Evolutionary conservation across 371 early-diverging fungal species (phyloP).

Genomic region (Mortierella sp.): DNA sequence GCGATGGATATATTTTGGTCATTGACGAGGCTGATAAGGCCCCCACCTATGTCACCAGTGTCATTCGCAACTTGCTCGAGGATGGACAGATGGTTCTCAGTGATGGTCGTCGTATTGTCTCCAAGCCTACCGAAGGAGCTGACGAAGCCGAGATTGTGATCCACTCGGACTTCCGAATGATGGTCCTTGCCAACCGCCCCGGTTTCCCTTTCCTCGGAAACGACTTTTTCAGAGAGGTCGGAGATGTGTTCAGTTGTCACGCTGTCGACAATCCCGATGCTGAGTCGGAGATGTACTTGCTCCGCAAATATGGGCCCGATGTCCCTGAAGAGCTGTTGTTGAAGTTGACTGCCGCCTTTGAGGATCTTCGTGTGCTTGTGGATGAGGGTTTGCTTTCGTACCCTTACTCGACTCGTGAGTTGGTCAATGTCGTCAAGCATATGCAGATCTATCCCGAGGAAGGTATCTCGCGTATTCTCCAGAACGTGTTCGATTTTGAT

Average conservation of each 20-base stretch:
- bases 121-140: slow-evolving; percentile 48
- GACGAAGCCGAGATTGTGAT: slow-evolving; percentile 70
- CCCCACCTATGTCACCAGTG: slow-evolving; percentile 87
- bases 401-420: slow-evolving; percentile 91
- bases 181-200: slow-evolving; percentile 91
- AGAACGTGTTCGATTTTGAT: slow-evolving; percentile 92
- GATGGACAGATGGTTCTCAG: slow-evolving; percentile 90
- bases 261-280: slow-evolving; percentile 88
- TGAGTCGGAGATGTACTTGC: slow-evolving; percentile 80
- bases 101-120: slow-evolving; percentile 86
- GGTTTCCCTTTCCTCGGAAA: slow-evolving; percentile 82
- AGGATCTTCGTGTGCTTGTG: slow-evolving; percentile 80
- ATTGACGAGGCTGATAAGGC: slow-evolving; percentile 94
- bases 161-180: slow-evolving; percentile 85
- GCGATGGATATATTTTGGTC: slow-evolving; percentile 78
- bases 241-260: slow-evolving; percentile 85
- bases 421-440: slow-evolving; percentile 86
- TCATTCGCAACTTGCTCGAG: slow-evolving; percentile 85
- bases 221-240: slow-evolving; percentile 89
- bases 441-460: slow-evolving; percentile 84
- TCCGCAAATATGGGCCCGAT: slow-evolving; percentile 82
- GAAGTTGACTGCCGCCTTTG: slow-evolving; percentile 81
- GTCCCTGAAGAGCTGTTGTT: slow-evolving; percentile 77
- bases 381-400: slow-evolving; percentile 87
- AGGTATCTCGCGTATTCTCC: slow-evolving; percentile 79